Base-by-base conservation (phyloP, 2,329 filamentous ascomycete species). In the Penicillium sp. region DNA sequence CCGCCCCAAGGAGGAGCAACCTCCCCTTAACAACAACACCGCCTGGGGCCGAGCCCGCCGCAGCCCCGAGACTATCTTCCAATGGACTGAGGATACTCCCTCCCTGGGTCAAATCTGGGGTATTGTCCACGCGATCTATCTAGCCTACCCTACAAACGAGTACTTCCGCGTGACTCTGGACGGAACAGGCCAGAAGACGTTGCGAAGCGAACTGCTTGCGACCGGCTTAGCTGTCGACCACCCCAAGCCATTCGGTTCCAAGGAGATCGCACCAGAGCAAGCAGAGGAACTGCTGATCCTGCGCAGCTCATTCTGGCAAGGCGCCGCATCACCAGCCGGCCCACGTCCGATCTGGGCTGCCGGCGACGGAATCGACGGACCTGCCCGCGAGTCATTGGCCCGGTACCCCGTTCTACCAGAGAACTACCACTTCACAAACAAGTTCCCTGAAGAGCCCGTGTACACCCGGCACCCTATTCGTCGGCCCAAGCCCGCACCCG, bases 401-500 rank as follows among this genome's bases (percentile, higher is more conserved):
- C 57, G 59, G 7, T 74, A 70, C 33, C 73, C 74, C 0, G 46
- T 64, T 2, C 61, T 67, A 44, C 70, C 72, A 1, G 64, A 72
- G 21, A 67, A 73, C 46, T 73, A 67, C 61, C 75, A 78, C 26
- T 74, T 82, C 58, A 81, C 79, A 3, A 83, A 78, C 33, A 75
- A 79, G 13, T 73, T 81, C 56, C 78, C 79, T 13, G 70, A 76
- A 5, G 70, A 80, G 54, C 77, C 76, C 5, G 75, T 84, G 11
- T 84, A 89, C 70, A 79, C 84, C 11, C 86, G 84, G 73, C 90
- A 93, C 73, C 90, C 90, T 3, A 80, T 88, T 8, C 86, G 90
- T 9, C 85, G 86, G 1, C 81, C 85, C 33, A 93, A 93, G 77
- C 90, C 90, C 5, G 76, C 79, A 1, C 87, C 88, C 0, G 88